phyloP scores from a whole-genome alignment of 768 basidiomycete genomes.

The Lanmaoa pseudosensibilis region DNA sequence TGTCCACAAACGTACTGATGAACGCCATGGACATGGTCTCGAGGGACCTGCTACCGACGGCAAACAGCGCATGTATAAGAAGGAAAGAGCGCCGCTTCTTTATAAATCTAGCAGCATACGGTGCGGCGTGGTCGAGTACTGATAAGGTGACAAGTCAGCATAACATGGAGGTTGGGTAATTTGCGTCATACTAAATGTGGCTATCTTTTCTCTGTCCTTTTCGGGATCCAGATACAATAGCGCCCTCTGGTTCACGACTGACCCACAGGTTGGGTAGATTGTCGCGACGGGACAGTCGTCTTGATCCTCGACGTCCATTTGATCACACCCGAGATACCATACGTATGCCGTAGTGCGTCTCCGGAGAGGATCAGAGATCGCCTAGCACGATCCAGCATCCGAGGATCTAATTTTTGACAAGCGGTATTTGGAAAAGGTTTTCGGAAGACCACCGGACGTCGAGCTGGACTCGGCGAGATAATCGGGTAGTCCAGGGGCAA shows the following conservation, averaged over 20 bases:
- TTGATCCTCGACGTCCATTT: neutral
- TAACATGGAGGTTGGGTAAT: too few species aligned
- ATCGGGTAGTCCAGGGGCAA: slow-evolving; percentile 23
- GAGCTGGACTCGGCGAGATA: slow-evolving; percentile 16
- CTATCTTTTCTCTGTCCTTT: slow-evolving; percentile 9
- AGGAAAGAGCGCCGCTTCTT: slow-evolving; percentile 15
- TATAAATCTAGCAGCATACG: slow-evolving; percentile 3
- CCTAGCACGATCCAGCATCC: neutral
- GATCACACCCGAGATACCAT: neutral
- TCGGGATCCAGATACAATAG: neutral
- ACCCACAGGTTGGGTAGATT: neutral
- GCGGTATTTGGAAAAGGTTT: slow-evolving; percentile 12
- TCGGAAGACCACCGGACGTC: slow-evolving; percentile 17
- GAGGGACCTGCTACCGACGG: slow-evolving; percentile 2
- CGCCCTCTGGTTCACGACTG: neutral
- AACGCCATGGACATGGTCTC: slow-evolving; percentile 6
- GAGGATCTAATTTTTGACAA: neutral
- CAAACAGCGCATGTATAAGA: slow-evolving; percentile 10
- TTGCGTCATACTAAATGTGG: slow-evolving; percentile 7
- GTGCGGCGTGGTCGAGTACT: slow-evolving; percentile 9
- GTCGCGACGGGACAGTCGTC: neutral
- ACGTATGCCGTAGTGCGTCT: slow-evolving; percentile 5
- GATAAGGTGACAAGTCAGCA: neutral
- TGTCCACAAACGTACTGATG: slow-evolving; percentile 12
- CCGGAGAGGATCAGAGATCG: neutral